Evolutionary conservation across 192 early-diverging fungal species (phyloP).

Genomic region (Backusella circina): DNA sequence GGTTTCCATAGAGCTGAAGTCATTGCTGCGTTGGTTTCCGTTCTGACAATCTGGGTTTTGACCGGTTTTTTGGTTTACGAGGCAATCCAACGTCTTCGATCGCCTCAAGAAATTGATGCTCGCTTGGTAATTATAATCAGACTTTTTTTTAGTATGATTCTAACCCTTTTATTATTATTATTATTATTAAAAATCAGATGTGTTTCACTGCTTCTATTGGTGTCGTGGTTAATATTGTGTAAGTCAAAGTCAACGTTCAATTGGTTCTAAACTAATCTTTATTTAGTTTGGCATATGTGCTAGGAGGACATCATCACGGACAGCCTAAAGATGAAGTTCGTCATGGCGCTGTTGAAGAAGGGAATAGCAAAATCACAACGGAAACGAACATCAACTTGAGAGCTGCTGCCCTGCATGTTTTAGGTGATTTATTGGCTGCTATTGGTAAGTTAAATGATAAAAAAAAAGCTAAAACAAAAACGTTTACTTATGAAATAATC

Average conservation of each 20-base stretch:
- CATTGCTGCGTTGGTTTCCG: slow-evolving; percentile 71
- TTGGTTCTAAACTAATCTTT: not conserved
- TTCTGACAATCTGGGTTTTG: slow-evolving; percentile 73
- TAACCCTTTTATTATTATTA: not conserved
- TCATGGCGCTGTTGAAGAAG: slow-evolving; percentile 5
- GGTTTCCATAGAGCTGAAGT: slow-evolving; percentile 80
- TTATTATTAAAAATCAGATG: slow-evolving; percentile 42
- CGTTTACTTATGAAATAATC: not conserved
- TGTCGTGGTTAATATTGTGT: slow-evolving; percentile 72
- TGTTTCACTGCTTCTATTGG: slow-evolving; percentile 65
- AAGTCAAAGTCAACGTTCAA: not conserved
- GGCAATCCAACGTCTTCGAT: slow-evolving; percentile 59
- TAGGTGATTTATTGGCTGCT: slow-evolving; percentile 76
- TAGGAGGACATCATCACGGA: slow-evolving; percentile 44
- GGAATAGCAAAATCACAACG: not conserved
- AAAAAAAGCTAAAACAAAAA: not conserved
- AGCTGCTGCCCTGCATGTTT: slow-evolving; percentile 74
- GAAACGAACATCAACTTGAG: slow-evolving; percentile 62
- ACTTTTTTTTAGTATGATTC: not conserved
- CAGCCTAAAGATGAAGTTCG: slow-evolving; percentile 29
- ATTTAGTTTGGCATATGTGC: slow-evolving; percentile 46
- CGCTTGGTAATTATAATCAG: slow-evolving; percentile 33
- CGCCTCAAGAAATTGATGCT: slow-evolving; percentile 63
- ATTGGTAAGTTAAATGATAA: slow-evolving; percentile 36
- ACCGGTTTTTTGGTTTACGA: slow-evolving; percentile 65